These are phyloP conservation scores for Backusella mclennaniae DNA, from an alignment of 192 early-diverging fungal species.

Conservation along the genomic window DNA sequence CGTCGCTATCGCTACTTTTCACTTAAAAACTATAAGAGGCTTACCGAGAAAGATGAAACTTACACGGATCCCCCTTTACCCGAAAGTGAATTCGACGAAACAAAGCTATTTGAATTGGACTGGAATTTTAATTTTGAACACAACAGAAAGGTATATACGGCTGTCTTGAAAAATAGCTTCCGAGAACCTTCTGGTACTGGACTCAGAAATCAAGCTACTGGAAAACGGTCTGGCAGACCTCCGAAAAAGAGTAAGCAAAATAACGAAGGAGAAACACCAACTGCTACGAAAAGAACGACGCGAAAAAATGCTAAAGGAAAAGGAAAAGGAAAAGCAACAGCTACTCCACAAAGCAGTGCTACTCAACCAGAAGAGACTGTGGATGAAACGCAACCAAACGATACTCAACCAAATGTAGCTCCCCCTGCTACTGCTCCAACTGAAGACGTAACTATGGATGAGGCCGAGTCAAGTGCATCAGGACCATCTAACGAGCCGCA, in stretches of 20 bases:
- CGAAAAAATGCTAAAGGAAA: neutral
- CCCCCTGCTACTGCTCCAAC: neutral
- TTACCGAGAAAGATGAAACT: neutral
- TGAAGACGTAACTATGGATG: neutral
- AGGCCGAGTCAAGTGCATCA: neutral
- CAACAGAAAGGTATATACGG: neutral
- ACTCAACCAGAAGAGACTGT: neutral
- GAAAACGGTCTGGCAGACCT: neutral
- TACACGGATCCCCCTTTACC: neutral
- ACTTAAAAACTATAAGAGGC: neutral
- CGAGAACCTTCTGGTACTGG: neutral
- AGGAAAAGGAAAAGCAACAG: neutral
- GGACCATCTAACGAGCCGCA: neutral
- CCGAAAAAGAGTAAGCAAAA: neutral
- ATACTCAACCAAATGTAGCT: neutral
- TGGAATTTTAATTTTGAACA: neutral
- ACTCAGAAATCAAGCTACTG: neutral
- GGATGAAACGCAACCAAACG: neutral
- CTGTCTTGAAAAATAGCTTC: neutral
- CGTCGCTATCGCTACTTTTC: constrained; percentile 23
- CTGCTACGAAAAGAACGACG: neutral
- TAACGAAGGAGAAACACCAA: neutral
- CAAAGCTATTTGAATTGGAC: neutral
- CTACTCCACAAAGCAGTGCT: neutral
- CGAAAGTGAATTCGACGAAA: neutral